Evolutionary conservation across 768 basidiomycete genomes (phyloP).

Genomic region (Boletus subparvulus): DNA sequence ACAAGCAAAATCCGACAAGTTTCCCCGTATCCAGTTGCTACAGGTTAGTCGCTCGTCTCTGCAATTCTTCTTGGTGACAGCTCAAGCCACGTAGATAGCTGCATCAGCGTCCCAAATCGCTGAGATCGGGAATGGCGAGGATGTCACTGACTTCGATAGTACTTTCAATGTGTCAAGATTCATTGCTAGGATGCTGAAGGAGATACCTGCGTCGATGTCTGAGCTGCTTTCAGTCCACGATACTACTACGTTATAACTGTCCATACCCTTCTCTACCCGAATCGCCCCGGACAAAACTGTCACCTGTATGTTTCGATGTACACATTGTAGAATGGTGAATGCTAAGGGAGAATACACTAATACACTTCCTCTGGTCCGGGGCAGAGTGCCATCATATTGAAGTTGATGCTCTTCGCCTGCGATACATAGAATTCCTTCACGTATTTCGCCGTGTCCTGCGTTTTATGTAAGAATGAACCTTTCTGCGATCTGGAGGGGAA

Average conservation of each 20-base stretch:
- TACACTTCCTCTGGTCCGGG: conserved; percentile 20
- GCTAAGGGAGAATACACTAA: conserved; percentile 5
- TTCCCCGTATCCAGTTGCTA: conserved; percentile 40
- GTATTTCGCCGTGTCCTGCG: conserved; percentile 46
- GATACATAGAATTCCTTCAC: conserved; percentile 45
- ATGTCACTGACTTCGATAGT: conserved; percentile 33
- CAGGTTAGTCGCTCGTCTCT: conserved; percentile 18
- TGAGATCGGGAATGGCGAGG: conserved; percentile 35
- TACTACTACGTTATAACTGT: background rate
- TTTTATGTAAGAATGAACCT: background rate
- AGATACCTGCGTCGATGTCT: conserved; percentile 32
- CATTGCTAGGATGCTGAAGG: conserved; percentile 31
- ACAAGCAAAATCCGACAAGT: conserved; percentile 24
- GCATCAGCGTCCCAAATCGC: conserved; percentile 32
- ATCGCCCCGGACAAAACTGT: background rate
- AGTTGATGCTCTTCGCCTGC: conserved; percentile 39
- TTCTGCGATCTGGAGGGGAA: background rate
- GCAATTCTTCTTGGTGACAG: background rate
- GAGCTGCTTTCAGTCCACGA: conserved; percentile 25
- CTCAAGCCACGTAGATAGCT: conserved; percentile 23
- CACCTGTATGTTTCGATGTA: conserved; percentile 1
- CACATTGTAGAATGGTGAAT: conserved; percentile 7
- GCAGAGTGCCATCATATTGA: conserved; percentile 51
- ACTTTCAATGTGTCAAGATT: conserved; percentile 33
- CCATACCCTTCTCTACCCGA: background rate